phyloP scores from a whole-genome alignment of 805 yeast genomes.

The Pichia paraexigua region DNA sequence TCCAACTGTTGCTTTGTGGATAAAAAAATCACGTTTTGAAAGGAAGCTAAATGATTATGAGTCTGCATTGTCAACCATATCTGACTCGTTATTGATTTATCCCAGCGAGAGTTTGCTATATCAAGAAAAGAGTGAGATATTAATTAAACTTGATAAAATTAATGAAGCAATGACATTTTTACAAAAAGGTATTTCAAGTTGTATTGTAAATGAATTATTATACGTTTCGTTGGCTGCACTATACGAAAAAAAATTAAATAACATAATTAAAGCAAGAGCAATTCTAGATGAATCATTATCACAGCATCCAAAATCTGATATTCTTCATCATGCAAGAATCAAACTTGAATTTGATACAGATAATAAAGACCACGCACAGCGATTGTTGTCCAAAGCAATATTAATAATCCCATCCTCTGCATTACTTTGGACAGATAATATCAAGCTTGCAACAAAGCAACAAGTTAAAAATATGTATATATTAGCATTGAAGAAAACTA shows the following conservation, averaged over 20 bases:
- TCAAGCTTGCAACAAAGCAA: constrained; percentile 36
- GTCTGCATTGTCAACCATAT: constrained; percentile 32
- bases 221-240: constrained; percentile 49
- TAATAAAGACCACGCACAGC: constrained; percentile 44
- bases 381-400: constrained; percentile 50
- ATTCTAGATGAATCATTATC: constrained; percentile 59
- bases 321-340: constrained; percentile 52
- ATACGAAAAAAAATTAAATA: constrained; percentile 36
- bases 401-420: constrained; percentile 52
- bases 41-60: constrained; percentile 32
- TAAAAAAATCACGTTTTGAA: constrained; percentile 47
- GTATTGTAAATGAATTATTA: constrained; percentile 37
- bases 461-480: constrained; percentile 48
- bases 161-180: background rate
- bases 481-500: constrained; percentile 64
- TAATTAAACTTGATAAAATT: background rate
- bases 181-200: constrained; percentile 38
- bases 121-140: constrained; percentile 50
- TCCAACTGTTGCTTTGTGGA: constrained; percentile 47
- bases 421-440: constrained; percentile 55
- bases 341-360: constrained; percentile 46
- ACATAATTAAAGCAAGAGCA: constrained; percentile 58
- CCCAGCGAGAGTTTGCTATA: constrained; percentile 47
- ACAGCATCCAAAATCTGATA: constrained; percentile 39
- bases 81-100: constrained; percentile 40